phyloP scores from a whole-genome alignment of 1,284 basidiomycete species.

The Stygiomarasmius scandens region DNA sequence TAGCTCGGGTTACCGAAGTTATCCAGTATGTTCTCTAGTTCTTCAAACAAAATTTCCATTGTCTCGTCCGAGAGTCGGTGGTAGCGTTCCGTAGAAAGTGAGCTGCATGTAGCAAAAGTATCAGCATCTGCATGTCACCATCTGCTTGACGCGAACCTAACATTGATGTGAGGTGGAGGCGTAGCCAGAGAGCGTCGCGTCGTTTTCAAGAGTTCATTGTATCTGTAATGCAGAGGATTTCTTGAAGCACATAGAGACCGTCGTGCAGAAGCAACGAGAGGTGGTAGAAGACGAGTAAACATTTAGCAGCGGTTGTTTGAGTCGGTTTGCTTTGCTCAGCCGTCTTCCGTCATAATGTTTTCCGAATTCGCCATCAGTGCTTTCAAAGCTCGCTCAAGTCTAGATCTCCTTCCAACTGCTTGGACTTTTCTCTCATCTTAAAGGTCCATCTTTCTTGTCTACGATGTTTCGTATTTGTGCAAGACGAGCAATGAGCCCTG shows the following conservation, averaged over 20 bases:
- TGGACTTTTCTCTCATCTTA: no score
- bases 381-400: no score
- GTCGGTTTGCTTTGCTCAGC: neutral
- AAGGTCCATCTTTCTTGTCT: neutral
- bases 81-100: slow-evolving; percentile 71
- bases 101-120: slow-evolving; percentile 35
- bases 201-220: neutral
- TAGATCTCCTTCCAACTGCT: no score
- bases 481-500: neutral
- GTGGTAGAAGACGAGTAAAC: neutral
- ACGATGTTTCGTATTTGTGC: slow-evolving; percentile 5
- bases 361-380: no score
- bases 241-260: neutral
- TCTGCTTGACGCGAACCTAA: slow-evolving; percentile 39
- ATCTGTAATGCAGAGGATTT: neutral
- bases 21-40: slow-evolving; percentile 81
- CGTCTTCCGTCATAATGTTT: no score
- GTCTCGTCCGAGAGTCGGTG: slow-evolving; percentile 78
- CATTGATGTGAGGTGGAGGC: slow-evolving; percentile 48
- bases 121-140: neutral
- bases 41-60: slow-evolving; percentile 83
- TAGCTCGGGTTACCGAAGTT: slow-evolving; percentile 55
- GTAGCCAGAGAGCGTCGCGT: slow-evolving; percentile 42
- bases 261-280: neutral
- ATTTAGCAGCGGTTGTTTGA: neutral